phyloP scores from a whole-genome alignment of 495 filamentous ascomycete genomes.

The Penicillium canescens region DNA sequence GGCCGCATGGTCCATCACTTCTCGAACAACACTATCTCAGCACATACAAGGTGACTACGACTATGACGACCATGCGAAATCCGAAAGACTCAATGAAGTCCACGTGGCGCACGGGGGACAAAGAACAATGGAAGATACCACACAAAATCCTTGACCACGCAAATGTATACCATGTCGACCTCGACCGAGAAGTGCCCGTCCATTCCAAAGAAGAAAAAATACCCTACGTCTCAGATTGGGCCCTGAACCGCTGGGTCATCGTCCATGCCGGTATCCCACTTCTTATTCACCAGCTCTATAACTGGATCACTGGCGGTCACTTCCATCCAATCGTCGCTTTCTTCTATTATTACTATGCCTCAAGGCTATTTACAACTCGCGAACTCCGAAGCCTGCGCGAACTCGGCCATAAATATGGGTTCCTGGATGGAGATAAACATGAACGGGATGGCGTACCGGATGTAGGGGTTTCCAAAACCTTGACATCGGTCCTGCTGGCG shows the following conservation, averaged over 20 bases:
- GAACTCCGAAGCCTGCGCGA: conserved; percentile 12
- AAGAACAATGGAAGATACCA: conserved; percentile 23
- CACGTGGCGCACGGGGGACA: conserved; percentile 30
- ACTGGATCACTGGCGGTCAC: conserved; percentile 20
- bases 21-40: too few relatives aligned
- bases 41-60: background rate
- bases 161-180: conserved; percentile 24
- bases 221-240: conserved; percentile 28
- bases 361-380: conserved; percentile 10
- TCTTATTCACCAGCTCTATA: conserved; percentile 29
- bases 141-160: conserved; percentile 33
- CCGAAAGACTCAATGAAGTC: conserved; percentile 41
- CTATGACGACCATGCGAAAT: conserved; percentile 21
- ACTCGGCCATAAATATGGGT: conserved; percentile 16
- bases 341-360: conserved; percentile 25
- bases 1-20: background rate
- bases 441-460: conserved; percentile 21
- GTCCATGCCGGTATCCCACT: conserved; percentile 27
- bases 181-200: conserved; percentile 29
- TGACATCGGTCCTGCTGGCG: conserved; percentile 10
- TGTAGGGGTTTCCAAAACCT: conserved; percentile 9
- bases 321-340: conserved; percentile 22
- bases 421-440: conserved; percentile 18
- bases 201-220: conserved; percentile 35
- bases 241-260: conserved; percentile 33